Evolutionary conservation across 2,329 filamentous ascomycete species (phyloP).

Genomic region (Pestalotiopsis sp.): DNA sequence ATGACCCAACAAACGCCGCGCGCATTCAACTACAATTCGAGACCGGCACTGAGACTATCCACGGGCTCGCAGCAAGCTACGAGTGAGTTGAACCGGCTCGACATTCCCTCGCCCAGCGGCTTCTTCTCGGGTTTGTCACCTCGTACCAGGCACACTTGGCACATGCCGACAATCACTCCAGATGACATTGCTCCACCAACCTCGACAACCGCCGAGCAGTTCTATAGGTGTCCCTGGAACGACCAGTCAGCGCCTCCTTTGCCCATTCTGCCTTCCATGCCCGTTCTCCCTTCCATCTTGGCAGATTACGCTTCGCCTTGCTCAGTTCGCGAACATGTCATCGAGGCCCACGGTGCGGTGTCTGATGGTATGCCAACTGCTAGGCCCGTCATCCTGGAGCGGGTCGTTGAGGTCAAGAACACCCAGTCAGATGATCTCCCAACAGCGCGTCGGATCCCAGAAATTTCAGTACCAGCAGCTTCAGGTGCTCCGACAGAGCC

Average conservation of each 20-base stretch:
- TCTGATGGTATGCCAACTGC: constrained; percentile 69
- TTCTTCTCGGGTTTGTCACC: constrained; percentile 87
- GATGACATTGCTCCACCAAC: constrained; percentile 66
- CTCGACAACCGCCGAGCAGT: constrained; percentile 87
- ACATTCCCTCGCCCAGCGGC: constrained; percentile 86
- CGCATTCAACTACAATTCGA: constrained; percentile 45
- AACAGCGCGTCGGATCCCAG: constrained; percentile 27
- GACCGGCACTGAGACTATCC: constrained; percentile 34
- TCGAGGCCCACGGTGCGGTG: constrained; percentile 36
- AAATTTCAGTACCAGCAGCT: constrained; percentile 27
- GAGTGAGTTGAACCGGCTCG: constrained; percentile 75
- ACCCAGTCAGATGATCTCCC: constrained; percentile 26
- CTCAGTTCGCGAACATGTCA: constrained; percentile 44
- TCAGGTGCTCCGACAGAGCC: constrained; percentile 32
- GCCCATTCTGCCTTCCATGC: constrained; percentile 24
- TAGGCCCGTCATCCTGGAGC: constrained; percentile 47
- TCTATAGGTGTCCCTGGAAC: constrained; percentile 83
- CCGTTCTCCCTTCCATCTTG: constrained; percentile 16
- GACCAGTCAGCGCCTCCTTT: constrained; percentile 38
- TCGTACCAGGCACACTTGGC: constrained; percentile 79
- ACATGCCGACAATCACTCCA: constrained; percentile 55
- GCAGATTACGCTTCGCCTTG: constrained; percentile 67
- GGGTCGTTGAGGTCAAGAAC: constrained; percentile 35
- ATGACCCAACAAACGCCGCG: constrained; percentile 54
- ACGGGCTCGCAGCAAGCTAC: constrained; percentile 59